A percentile compares a stretch with the other conserved stretches of the same genome.
These are phyloP conservation scores for Ophiostoma populinum DNA, from an alignment of 2,329 filamentous ascomycete species.

Conservation along the genomic window DNA sequence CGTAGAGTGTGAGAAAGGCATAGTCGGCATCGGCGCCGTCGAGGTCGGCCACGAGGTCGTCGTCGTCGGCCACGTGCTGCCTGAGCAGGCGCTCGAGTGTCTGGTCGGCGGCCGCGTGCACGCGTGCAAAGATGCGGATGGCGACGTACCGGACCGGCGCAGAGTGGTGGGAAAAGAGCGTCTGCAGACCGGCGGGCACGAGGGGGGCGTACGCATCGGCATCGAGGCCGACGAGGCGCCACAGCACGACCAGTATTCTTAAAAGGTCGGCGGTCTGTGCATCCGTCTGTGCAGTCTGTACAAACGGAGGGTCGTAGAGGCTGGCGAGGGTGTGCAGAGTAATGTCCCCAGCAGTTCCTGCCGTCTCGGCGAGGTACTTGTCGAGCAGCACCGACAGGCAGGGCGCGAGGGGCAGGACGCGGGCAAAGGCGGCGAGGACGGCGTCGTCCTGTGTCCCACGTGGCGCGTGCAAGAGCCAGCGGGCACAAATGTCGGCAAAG, in stretches of 20 bases:
- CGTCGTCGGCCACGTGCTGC: conserved; percentile 43
- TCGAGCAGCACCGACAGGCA: conserved; percentile 60
- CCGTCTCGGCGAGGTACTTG: conserved; percentile 18
- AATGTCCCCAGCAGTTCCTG: not conserved
- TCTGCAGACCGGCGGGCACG: conserved; percentile 47
- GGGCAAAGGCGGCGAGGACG: conserved; percentile 56
- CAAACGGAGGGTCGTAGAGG: conserved; percentile 1
- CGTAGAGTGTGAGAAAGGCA: conserved; percentile 46
- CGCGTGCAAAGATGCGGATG: conserved; percentile 61
- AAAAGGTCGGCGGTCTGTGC: conserved; percentile 12
- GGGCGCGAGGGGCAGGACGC: conserved; percentile 66
- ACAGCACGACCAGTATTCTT: conserved; percentile 46
- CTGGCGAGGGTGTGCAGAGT: conserved; percentile 1
- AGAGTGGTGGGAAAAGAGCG: conserved; percentile 44
- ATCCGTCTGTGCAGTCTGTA: not conserved
- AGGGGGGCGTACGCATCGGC: conserved; percentile 45
- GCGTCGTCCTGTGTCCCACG: conserved; percentile 21
- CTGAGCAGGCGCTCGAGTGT: conserved; percentile 56
- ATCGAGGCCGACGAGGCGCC: conserved; percentile 67
- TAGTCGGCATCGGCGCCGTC: conserved; percentile 67
- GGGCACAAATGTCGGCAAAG: conserved; percentile 67
- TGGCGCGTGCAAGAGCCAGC: conserved; percentile 46
- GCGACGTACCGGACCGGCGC: conserved; percentile 60
- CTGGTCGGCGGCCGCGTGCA: conserved; percentile 63
- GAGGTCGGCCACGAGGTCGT: conserved; percentile 49